Evolutionary conservation across 2,329 filamentous ascomycete species (phyloP), one percentile per base, ranked within the genome.

Genomic region (Sarocladiaceae sp.): DNA sequence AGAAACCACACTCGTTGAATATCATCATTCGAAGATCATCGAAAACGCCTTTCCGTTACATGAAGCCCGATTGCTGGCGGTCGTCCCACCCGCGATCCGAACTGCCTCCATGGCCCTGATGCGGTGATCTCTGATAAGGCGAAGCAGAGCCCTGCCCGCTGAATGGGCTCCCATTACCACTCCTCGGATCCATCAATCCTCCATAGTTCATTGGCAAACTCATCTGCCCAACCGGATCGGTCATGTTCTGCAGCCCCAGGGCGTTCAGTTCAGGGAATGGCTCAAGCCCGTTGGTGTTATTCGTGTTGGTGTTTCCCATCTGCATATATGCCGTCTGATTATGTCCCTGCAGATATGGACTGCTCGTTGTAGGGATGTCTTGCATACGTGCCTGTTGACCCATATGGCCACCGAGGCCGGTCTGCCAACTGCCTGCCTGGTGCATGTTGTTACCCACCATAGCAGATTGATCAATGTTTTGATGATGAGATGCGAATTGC

Each of bases 121-220:
- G 65, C 29, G 69, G 66, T 28, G 68, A 69, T 47, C 64, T 62
- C 18, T 63, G 60, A 54, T 66, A 71, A 8, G 64, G 64, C 28
- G 68, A 69, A 25, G 60, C 53, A 4, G 66, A 66, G 36, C 66
- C 68, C 39, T 69, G 66, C 5, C 65, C 67, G 44, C 65, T 66
- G 39, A 67, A 71, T 3, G 68, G 66, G 53, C 66, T 69, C n/a
- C 60, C 63, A 50, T 66, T 62, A 12, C 60, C 62, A 42, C 63
- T 67, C 26, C 62, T 61, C n/a, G 63, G 60, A 31, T 62, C 60
- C 52, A 68, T 59, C 49, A 66, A 20, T 5, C 29, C 63, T 10
- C 65, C 65, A 50, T 66, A 68, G 13, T 54, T 57, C 57, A 69
- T 55, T 31, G 63, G 65, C 12, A 60, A 53, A 12, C 52, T 57